Evolutionary conservation across 2,329 filamentous ascomycete species (phyloP), one percentile per base, ranked within the genome.

Genomic region (Aspergillus cejpii): DNA sequence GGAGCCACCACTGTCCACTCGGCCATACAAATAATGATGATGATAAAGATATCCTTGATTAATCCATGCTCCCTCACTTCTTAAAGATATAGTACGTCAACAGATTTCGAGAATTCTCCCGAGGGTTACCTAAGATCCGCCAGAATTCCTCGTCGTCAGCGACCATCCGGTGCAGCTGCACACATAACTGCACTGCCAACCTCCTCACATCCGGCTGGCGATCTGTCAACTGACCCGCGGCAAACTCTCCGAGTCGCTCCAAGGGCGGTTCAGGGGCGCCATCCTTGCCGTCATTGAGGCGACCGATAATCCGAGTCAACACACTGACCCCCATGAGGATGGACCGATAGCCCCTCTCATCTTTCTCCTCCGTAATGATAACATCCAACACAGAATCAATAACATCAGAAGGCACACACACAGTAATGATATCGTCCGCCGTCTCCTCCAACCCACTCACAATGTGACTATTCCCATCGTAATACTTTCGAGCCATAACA

Each of bases 401-500:
- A 14, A 47, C 37, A 20, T 28, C 29, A 7, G 42, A 42, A 15
- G 59, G 56, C 8, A 62, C 50, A 38, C 60, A 61, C 3, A 60
- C 50, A 6, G 54, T 51, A 17, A 66, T 59, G 15, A 70, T 61
- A 27, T 62, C 59, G 28, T 68, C 63, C 0, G 55, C 59, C 2
- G 66, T 65, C 38, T 70, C 64, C 44, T 70, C 63, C 15, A 72
- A 50, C 6, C 63, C 67, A 19, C 57, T 63, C 7, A 67, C 62
- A 45, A 71, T 67, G 54, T 70, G 65, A 17, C 62, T 65, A 23
- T 54, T 63, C n/a, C 60, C 54, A 39, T 63, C 63, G 44, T 69
- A 68, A 37, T 67, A 56, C 37, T 61, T 63, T 17, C 67, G 63
- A 14, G 66, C 61, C 10, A 57, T 57, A 33, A 71, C 57, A 3